Conservation (phyloP, 1,139 yeast species). For the Pichia sp. region DNA sequence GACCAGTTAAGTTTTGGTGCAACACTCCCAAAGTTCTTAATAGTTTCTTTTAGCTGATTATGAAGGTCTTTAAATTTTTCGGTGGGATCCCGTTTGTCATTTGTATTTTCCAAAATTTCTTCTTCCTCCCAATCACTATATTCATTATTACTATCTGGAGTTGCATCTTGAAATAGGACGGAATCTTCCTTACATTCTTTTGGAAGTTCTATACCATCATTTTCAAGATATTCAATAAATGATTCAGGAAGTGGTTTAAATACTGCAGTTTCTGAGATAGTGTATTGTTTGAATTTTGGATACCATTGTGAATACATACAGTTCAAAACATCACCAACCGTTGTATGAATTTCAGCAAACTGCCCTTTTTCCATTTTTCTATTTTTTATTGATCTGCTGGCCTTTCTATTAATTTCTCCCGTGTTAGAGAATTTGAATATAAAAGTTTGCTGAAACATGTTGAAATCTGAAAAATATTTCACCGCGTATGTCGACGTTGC, state of each 20-base stretch:
- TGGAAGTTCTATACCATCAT: conserved; percentile 75
- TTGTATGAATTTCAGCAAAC: conserved; percentile 35
- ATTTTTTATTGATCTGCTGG: no score
- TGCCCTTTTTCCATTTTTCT: conserved; percentile 2
- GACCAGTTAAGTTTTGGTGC: conserved; percentile 96
- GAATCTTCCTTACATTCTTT: conserved; percentile 35
- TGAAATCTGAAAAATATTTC: neutral
- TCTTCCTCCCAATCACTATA: conserved; percentile 64
- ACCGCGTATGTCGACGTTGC: conserved; percentile 2
- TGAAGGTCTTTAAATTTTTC: conserved; percentile 56
- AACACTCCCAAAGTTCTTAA: conserved; percentile 49
- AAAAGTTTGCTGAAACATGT: neutral
- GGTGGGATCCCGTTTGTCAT: conserved; percentile 35
- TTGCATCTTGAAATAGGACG: conserved; percentile 30
- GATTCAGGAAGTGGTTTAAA: conserved; percentile 59
- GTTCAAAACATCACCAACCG: conserved; percentile 48
- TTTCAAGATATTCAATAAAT: conserved; percentile 63
- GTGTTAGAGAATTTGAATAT: no score
- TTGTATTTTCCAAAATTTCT: conserved; percentile 3
- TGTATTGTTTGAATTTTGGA: conserved; percentile 41
- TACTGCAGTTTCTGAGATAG: conserved; percentile 45
- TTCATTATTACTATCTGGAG: conserved; percentile 51
- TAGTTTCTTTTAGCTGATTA: conserved; percentile 38
- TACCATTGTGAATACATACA: conserved; percentile 79
- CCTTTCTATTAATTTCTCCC: no score